Evolutionary conservation across 495 filamentous ascomycete genomes (phyloP).

Genomic region (Penicillium bialowiezense): DNA sequence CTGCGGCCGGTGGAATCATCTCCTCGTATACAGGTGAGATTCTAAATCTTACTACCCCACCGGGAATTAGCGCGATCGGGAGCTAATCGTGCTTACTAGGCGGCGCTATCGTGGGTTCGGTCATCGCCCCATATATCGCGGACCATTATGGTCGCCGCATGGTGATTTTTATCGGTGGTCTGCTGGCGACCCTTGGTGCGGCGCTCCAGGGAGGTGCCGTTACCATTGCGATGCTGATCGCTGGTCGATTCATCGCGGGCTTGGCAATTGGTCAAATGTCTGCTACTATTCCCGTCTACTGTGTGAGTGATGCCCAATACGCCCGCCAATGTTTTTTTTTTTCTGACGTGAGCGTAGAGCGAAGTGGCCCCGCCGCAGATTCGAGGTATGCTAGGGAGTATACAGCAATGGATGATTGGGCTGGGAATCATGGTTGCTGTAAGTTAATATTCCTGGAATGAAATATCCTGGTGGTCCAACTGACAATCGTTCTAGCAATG

Average conservation of each 20-base stretch:
- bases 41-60: background rate
- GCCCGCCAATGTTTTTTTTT: slow-evolving; percentile 15
- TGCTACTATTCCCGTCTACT: slow-evolving; percentile 49
- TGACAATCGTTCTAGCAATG: slow-evolving; percentile 30
- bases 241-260: slow-evolving; percentile 50
- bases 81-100: slow-evolving; percentile 15
- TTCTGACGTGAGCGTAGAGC: slow-evolving; percentile 31
- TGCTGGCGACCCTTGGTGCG: slow-evolving; percentile 44
- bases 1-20: slow-evolving; percentile 48
- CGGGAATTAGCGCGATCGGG: background rate
- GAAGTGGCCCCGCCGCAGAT: slow-evolving; percentile 25
- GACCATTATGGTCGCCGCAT: slow-evolving; percentile 45
- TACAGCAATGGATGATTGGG: slow-evolving; percentile 46
- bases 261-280: slow-evolving; percentile 51
- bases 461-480: background rate
- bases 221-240: slow-evolving; percentile 51
- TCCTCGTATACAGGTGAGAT: slow-evolving; percentile 45
- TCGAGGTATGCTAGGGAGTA: slow-evolving; percentile 24
- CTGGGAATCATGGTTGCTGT: slow-evolving; percentile 47
- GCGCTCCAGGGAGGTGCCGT: slow-evolving; percentile 50
- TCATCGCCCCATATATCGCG: slow-evolving; percentile 43
- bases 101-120: slow-evolving; percentile 50
- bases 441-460: slow-evolving; percentile 27
- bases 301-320: slow-evolving; percentile 22
- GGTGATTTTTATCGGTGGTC: slow-evolving; percentile 47